These are phyloP conservation scores for Vitis rotundifolia DNA, from an alignment of 164 flowering plant genomes.

Conservation along the genomic window DNA sequence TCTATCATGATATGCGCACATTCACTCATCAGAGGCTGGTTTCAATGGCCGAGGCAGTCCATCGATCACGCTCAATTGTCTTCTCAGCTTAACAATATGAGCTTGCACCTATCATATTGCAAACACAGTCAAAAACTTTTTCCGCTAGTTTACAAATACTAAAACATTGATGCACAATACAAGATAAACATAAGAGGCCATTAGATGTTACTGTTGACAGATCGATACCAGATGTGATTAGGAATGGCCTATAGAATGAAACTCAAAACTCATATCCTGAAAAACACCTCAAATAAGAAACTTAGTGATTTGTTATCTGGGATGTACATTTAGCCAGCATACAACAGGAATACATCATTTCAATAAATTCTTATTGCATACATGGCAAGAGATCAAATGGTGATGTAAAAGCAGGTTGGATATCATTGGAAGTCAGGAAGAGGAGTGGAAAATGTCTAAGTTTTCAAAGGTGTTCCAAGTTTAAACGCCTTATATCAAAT, in stretches of 20 bases:
- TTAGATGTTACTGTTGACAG: background rate
- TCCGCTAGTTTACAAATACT: background rate
- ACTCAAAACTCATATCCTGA: background rate
- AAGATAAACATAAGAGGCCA: background rate
- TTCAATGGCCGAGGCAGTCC: constrained; percentile 48
- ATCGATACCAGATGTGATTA: background rate
- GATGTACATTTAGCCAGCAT: background rate
- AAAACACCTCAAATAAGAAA: background rate
- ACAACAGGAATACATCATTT: background rate
- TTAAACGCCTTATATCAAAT: too few species aligned
- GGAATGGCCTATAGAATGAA: background rate
- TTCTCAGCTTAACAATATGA: constrained; percentile 65
- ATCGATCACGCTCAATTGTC: constrained; percentile 65
- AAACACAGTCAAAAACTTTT: background rate
- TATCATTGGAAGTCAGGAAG: too few species aligned
- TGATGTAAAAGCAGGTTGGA: too few species aligned
- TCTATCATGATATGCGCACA: constrained; percentile 12
- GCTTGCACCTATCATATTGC: constrained; percentile 63
- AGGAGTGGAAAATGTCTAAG: too few species aligned
- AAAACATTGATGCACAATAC: too few species aligned
- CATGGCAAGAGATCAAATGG: too few species aligned
- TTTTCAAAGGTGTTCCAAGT: too few species aligned
- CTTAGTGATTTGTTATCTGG: background rate
- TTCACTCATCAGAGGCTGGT: constrained; percentile 47
- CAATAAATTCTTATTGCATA: too few species aligned